Percentiles rank a stretch among this genome's conserved stretches.
phyloP scores from a whole-genome alignment of 2,329 filamentous ascomycete genomes.

The Sporothrix luriei region DNA sequence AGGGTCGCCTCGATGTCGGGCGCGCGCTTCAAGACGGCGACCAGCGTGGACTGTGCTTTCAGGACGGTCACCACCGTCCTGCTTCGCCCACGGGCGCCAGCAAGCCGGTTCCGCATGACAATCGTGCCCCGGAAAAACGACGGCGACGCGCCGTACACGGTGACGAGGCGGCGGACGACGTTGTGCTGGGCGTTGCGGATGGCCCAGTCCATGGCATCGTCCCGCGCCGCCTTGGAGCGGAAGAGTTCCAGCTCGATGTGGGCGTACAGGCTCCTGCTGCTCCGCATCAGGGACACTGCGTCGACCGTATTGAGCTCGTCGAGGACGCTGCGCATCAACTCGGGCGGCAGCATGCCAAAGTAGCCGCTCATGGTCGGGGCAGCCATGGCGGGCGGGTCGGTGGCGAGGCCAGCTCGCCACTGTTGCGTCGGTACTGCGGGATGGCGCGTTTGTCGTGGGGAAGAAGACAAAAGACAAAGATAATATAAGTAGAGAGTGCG shows the following conservation, averaged over 20 bases:
- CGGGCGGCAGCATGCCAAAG: conserved; percentile 1
- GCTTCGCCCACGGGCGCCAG: background rate
- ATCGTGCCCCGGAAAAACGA: background rate
- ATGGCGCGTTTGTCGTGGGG: background rate
- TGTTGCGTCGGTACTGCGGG: background rate
- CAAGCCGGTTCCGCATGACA: too few species aligned
- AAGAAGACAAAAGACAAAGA: background rate
- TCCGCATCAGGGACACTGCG: background rate
- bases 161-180: conserved; percentile 23
- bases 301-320: background rate
- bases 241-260: conserved; percentile 2
- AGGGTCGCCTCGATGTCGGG: background rate
- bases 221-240: background rate
- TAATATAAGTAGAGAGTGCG: background rate
- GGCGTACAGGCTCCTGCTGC: background rate
- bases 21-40: background rate
- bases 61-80: background rate
- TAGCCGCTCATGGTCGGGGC: background rate
- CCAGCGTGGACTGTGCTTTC: background rate
- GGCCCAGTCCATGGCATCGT: conserved; percentile 21
- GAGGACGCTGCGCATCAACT: conserved; percentile 17
- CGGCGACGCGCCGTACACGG: conserved; percentile 14
- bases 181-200: background rate
- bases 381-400: background rate
- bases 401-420: background rate